A percentile compares a stretch with the other conserved stretches of the same genome.
Evolutionary conservation across 352 stramenopile genomes (phyloP).

Genomic region (Globisporangium polare): DNA sequence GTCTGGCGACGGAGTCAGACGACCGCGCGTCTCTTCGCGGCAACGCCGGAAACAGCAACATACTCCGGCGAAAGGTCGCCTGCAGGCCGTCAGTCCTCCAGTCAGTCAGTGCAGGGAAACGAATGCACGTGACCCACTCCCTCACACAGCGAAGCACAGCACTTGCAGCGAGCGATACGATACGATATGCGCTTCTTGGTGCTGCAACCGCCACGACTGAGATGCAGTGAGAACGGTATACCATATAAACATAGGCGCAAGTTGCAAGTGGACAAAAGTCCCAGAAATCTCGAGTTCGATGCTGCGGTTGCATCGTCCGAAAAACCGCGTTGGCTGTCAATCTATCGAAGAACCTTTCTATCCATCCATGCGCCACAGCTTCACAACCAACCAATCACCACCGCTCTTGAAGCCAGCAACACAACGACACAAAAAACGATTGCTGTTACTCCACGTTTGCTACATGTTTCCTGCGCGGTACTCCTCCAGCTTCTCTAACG

Average conservation of each 20-base stretch:
- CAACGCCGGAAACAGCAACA: neutral
- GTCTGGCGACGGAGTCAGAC: neutral
- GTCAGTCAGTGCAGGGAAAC: neutral
- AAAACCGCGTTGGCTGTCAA: no score
- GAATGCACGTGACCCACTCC: neutral
- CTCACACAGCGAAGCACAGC: no score
- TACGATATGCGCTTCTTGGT: no score
- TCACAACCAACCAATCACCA: neutral
- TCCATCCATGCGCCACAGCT: no score
- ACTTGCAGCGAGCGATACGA: no score
- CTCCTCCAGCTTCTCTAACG: conserved; percentile 74
- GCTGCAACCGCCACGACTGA: no score
- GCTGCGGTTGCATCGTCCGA: no score
- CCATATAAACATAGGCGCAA: no score
- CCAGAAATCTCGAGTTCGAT: no score
- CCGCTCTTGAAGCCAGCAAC: neutral
- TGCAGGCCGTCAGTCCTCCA: neutral
- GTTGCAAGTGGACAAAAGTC: no score
- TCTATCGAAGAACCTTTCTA: no score
- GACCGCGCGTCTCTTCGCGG: neutral
- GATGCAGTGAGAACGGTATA: no score
- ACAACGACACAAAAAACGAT: neutral
- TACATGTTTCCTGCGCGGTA: conserved; percentile 84
- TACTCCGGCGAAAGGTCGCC: neutral
- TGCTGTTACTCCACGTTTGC: conserved; percentile 20